Evolutionary conservation across 2,329 filamentous ascomycete species (phyloP).

Genomic region (Fusarium stilboides): DNA sequence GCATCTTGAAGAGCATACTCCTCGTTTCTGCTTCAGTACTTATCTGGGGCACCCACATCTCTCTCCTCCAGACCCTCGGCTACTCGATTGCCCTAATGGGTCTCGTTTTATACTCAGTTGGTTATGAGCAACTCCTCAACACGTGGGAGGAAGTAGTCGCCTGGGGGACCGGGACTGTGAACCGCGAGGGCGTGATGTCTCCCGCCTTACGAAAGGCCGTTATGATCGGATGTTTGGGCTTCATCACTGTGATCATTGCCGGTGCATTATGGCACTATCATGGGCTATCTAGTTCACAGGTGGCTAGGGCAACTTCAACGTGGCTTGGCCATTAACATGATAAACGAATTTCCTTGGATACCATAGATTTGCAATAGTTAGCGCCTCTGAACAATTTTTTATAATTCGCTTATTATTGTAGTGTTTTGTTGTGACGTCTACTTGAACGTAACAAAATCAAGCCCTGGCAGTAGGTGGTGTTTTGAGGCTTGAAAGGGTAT

Average conservation of each 20-base stretch:
- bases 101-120: conserved; percentile 65
- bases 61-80: conserved; percentile 80
- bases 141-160: conserved; percentile 40
- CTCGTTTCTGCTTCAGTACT: conserved; percentile 83
- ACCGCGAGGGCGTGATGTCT: conserved; percentile 43
- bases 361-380: conserved; percentile 41
- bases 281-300: conserved; percentile 35
- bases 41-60: conserved; percentile 82
- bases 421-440: neutral
- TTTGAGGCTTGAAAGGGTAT: conserved; percentile 37
- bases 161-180: conserved; percentile 47
- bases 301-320: conserved; percentile 38
- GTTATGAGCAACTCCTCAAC: conserved; percentile 54
- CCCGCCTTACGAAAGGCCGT: conserved; percentile 42
- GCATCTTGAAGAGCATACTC: conserved; percentile 90
- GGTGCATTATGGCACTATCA: conserved; percentile 48
- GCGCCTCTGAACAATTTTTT: conserved; percentile 7
- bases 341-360: conserved; percentile 34
- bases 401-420: neutral
- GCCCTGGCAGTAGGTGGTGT: neutral
- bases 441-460: neutral
- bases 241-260: conserved; percentile 49
- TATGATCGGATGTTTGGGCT: conserved; percentile 44
- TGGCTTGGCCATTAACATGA: conserved; percentile 44
- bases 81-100: conserved; percentile 78